Evolutionary conservation across 495 filamentous ascomycete genomes (phyloP).

Genomic region (Podospora tetraspora): DNA sequence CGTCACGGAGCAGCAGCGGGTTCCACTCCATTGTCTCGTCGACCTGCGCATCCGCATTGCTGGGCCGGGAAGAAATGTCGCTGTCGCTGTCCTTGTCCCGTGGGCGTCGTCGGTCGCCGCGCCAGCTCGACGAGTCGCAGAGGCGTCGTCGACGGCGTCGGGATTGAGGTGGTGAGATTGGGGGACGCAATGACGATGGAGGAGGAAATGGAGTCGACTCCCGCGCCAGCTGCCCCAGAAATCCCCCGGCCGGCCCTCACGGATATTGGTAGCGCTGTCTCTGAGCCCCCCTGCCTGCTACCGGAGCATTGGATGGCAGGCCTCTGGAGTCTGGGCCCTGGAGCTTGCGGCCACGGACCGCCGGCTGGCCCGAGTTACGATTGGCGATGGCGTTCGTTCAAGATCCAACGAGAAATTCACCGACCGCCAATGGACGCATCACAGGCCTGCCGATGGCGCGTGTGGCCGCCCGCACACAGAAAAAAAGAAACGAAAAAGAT

Average conservation of each 20-base stretch:
- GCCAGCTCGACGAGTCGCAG: neutral
- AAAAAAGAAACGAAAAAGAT: neutral
- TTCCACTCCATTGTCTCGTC: constrained; percentile 12
- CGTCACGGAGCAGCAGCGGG: neutral
- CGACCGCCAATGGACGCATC: neutral
- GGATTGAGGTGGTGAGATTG: neutral
- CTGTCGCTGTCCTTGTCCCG: neutral
- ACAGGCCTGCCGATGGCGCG: neutral
- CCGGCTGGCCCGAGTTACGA: neutral
- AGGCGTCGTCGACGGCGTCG: neutral
- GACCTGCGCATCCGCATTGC: neutral
- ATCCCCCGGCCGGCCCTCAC: neutral
- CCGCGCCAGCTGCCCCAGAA: neutral
- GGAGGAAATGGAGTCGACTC: neutral
- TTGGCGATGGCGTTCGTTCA: neutral
- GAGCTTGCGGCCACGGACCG: neutral
- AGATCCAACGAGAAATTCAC: neutral
- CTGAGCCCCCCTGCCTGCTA: no score
- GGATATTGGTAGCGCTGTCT: no score
- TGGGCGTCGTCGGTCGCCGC: no score
- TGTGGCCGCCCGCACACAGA: neutral
- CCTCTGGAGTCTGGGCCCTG: neutral
- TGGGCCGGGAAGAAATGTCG: no score
- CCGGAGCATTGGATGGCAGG: neutral
- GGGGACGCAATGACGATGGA: neutral